Percentiles rank a stretch among this genome's conserved stretches.
phyloP scores from a whole-genome alignment of 2,329 filamentous ascomycete genomes.

The Harringtonia lauricola region DNA sequence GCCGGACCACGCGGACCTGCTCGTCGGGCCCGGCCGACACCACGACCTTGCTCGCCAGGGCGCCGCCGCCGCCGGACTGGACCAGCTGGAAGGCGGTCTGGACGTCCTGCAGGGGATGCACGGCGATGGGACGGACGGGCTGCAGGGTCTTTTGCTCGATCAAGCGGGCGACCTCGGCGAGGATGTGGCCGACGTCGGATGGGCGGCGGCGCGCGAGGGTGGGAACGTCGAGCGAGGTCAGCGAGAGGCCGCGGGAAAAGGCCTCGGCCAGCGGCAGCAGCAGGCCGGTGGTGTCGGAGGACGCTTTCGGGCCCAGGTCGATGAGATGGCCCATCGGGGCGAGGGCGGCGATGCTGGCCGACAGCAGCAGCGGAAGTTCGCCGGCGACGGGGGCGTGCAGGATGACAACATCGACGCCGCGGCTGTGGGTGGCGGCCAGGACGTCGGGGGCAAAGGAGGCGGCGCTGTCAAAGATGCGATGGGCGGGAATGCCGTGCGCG shows the following conservation, averaged over 20 bases:
- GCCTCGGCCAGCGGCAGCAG: background rate
- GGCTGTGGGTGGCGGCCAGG: slow-evolving; percentile 14
- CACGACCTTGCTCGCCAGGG: background rate
- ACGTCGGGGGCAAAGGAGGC: slow-evolving; percentile 19
- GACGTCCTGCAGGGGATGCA: slow-evolving; percentile 14
- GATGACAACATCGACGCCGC: slow-evolving; percentile 26
- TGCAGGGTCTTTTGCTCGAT: background rate
- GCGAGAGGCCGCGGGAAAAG: background rate
- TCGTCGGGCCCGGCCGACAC: background rate
- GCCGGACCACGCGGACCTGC: background rate
- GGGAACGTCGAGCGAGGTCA: background rate
- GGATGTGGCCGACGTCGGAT: background rate
- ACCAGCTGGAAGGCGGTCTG: slow-evolving; percentile 13
- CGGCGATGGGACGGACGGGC: background rate
- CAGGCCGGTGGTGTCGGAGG: background rate
- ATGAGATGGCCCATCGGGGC: slow-evolving; percentile 19
- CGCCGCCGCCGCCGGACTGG: slow-evolving; percentile 8
- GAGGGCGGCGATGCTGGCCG: slow-evolving; percentile 30
- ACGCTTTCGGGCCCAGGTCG: slow-evolving; percentile 1
- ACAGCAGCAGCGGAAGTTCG: slow-evolving; percentile 28
- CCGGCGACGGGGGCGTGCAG: slow-evolving; percentile 28
- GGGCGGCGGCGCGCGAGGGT: background rate
- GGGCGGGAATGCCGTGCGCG: slow-evolving; percentile 24
- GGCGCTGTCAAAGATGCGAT: slow-evolving; percentile 22
- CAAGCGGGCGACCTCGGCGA: background rate